These are phyloP conservation scores for Aspergillus sp. DNA, from an alignment of 2,329 filamentous ascomycete species.

Conservation along the genomic window DNA sequence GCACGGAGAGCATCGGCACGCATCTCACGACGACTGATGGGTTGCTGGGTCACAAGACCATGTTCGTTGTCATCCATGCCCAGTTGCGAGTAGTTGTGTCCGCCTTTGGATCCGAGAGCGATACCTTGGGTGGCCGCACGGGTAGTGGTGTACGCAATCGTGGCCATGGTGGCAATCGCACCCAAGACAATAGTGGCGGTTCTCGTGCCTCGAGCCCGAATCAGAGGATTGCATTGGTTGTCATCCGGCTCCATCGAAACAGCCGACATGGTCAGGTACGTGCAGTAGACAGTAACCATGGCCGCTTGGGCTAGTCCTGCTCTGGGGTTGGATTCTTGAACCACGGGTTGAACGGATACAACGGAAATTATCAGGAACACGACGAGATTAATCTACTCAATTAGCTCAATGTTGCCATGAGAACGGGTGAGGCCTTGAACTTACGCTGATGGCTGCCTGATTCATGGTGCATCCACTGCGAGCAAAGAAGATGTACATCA, in stretches of 20 bases:
- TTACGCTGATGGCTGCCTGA: conserved; percentile 82
- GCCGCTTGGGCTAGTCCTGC: conserved; percentile 95
- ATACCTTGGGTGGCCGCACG: conserved; percentile 86
- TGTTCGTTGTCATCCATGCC: conserved; percentile 77
- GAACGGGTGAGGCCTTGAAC: conserved; percentile 21
- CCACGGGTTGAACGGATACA: conserved; percentile 82
- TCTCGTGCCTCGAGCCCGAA: conserved; percentile 79
- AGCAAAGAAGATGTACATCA: conserved; percentile 98
- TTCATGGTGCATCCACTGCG: conserved; percentile 84
- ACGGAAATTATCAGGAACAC: conserved; percentile 77
- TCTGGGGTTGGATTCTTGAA: conserved; percentile 90
- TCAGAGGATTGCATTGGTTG: conserved; percentile 87
- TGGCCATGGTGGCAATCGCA: conserved; percentile 93
- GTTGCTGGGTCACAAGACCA: conserved; percentile 83
- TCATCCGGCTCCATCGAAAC: conserved; percentile 98
- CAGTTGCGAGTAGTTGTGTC: conserved; percentile 55
- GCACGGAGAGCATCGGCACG: conserved; percentile 85
- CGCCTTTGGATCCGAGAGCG: conserved; percentile 53
- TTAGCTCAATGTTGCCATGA: conserved; percentile 17
- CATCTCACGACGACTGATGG: conserved; percentile 80
- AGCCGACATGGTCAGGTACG: conserved; percentile 95
- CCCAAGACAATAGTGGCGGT: conserved; percentile 90
- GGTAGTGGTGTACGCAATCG: conserved; percentile 95
- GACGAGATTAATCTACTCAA: conserved; percentile 69
- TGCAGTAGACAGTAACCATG: conserved; percentile 97